These are phyloP conservation scores for Diplocarpon rosae DNA, from an alignment of 2,329 filamentous ascomycete genomes.

Conservation along the genomic window DNA sequence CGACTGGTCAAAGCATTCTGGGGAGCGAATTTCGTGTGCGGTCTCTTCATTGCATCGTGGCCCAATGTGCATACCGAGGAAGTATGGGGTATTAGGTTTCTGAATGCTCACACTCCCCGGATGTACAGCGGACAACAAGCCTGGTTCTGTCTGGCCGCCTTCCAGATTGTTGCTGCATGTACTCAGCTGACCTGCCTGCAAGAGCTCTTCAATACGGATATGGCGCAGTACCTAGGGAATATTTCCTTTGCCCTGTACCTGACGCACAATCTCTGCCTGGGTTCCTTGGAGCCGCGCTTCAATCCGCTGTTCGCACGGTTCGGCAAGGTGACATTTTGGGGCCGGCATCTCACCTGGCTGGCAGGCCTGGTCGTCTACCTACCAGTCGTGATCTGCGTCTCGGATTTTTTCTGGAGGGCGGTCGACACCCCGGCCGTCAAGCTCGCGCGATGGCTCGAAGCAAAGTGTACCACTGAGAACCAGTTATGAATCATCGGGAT, in stretches of 20 bases:
- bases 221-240: conserved; percentile 44
- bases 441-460: conserved; percentile 38
- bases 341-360: conserved; percentile 26
- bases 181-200: conserved; percentile 30
- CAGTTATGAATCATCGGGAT: conserved; percentile 3
- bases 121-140: conserved; percentile 22
- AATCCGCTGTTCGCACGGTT: conserved; percentile 18
- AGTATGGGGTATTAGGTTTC: conserved; percentile 15
- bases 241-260: conserved; percentile 49
- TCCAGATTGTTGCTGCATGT: conserved; percentile 23
- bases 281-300: conserved; percentile 19
- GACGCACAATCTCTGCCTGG: conserved; percentile 42
- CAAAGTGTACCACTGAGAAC: conserved; percentile 19
- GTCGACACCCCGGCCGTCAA: conserved; percentile 41
- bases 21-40: conserved; percentile 18
- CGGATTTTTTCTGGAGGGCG: conserved; percentile 47
- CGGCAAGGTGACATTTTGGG: conserved; percentile 14
- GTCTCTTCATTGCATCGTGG: conserved; percentile 25
- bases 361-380: conserved; percentile 32
- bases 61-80: conserved; percentile 20
- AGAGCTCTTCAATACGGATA: conserved; percentile 34
- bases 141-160: conserved; percentile 24
- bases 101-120: conserved; percentile 19
- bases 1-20: conserved; percentile 18
- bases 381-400: conserved; percentile 38